phyloP scores from a whole-genome alignment of 2,329 filamentous ascomycete genomes.

The Aaosphaeria pasadenensis region DNA sequence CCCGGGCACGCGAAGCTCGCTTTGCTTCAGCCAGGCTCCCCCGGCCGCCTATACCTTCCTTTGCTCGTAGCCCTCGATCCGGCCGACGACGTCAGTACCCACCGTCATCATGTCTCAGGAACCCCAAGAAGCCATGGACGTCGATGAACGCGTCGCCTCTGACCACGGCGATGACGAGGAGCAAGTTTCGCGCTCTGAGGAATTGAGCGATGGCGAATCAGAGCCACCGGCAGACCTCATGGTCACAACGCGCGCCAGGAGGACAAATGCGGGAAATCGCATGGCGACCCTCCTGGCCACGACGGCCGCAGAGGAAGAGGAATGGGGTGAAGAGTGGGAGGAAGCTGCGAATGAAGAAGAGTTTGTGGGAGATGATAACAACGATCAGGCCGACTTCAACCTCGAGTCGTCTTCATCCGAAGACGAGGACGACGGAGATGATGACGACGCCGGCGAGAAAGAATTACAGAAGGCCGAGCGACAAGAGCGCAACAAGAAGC shows the following conservation, averaged over 20 bases:
- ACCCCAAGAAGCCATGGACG: conserved; percentile 9
- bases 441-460: conserved; percentile 78
- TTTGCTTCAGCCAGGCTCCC: conserved; percentile 15
- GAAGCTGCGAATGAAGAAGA: conserved; percentile 62
- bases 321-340: conserved; percentile 56
- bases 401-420: conserved; percentile 79
- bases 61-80: no score
- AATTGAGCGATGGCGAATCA: conserved; percentile 24
- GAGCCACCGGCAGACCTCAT: conserved; percentile 33
- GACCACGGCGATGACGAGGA: conserved; percentile 10
- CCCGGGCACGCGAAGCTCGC: conserved; percentile 11
- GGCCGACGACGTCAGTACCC: not conserved
- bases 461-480: conserved; percentile 77
- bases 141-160: conserved; percentile 10
- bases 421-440: conserved; percentile 69
- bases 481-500: conserved; percentile 65
- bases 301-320: conserved; percentile 31
- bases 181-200: conserved; percentile 6
- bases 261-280: conserved; percentile 41
- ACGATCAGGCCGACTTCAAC: conserved; percentile 67
- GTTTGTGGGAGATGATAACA: conserved; percentile 49
- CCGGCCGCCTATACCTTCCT: conserved; percentile 24
- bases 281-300: conserved; percentile 38
- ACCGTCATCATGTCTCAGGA: conserved; percentile 10
- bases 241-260: conserved; percentile 36